These are phyloP conservation scores for Piromyces finnis DNA, from an alignment of 192 early-diverging fungal species.

Conservation along the genomic window DNA sequence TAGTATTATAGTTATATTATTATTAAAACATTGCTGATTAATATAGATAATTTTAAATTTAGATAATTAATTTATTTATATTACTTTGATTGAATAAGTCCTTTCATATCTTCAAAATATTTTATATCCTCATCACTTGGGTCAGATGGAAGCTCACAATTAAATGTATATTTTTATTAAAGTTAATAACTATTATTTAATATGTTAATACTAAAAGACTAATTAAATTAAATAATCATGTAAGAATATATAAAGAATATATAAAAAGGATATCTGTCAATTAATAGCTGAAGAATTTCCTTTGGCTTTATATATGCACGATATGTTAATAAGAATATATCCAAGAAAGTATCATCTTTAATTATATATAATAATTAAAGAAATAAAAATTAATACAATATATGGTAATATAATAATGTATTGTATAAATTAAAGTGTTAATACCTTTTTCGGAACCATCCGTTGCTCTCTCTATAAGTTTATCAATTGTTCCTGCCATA, in stretches of 20 bases:
- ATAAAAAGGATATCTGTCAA: not conserved
- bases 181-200: not conserved
- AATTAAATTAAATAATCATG: too few relatives aligned
- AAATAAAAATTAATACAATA: too few relatives aligned
- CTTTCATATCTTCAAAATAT: not conserved
- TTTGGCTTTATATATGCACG: not conserved
- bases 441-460: conserved; percentile 21
- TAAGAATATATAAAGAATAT: too few relatives aligned
- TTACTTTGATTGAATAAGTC: not conserved
- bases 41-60: too few relatives aligned
- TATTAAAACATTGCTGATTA: too few relatives aligned
- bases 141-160: not conserved
- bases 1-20: too few relatives aligned
- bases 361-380: too few relatives aligned
- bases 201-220: not conserved
- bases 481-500: conserved; percentile 28
- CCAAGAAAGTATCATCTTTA: not conserved
- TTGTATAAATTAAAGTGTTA: too few relatives aligned
- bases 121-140: not conserved
- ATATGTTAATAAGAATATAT: not conserved
- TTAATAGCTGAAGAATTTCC: not conserved
- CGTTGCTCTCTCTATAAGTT: conserved; percentile 23
- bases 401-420: too few relatives aligned
- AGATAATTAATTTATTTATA: too few relatives aligned
- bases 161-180: not conserved